These are phyloP conservation scores for Penicillium sp. DNA, from an alignment of 2,329 filamentous ascomycete species.

Conservation along the genomic window DNA sequence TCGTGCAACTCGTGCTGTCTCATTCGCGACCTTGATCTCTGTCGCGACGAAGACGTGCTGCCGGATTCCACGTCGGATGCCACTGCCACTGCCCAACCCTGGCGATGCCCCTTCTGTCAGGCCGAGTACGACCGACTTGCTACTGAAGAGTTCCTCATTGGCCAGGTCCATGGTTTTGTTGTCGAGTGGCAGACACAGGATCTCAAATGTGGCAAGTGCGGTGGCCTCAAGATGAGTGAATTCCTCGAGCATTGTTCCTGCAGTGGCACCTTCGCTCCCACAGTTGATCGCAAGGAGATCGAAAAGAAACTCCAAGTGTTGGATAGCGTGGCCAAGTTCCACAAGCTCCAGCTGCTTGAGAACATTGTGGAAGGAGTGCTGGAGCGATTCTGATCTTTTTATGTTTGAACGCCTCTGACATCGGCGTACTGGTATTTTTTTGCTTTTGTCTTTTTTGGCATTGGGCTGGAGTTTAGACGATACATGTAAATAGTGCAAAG, in stretches of 20 bases:
- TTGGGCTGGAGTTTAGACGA: too few species aligned
- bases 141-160: constrained; percentile 81
- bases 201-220: constrained; percentile 76
- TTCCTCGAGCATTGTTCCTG: constrained; percentile 97
- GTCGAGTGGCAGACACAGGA: constrained; percentile 88
- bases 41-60: constrained; percentile 80
- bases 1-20: constrained; percentile 91
- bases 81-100: constrained; percentile 51
- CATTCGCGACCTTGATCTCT: constrained; percentile 85
- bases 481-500: background rate
- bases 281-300: constrained; percentile 67
- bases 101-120: constrained; percentile 77
- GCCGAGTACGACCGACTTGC: constrained; percentile 73
- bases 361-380: constrained; percentile 70
- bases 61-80: constrained; percentile 48
- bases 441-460: too few species aligned
- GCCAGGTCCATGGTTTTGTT: constrained; percentile 71
- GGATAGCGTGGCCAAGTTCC: constrained; percentile 73
- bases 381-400: constrained; percentile 24
- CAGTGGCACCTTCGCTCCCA: constrained; percentile 79
- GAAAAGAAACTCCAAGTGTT: constrained; percentile 68
- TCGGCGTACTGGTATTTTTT: too few species aligned
- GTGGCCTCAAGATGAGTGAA: constrained; percentile 73
- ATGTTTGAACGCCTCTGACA: background rate
- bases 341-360: constrained; percentile 78